Evolutionary conservation across 73 alveolate genomes (phyloP), one percentile per base, ranked within the genome.

Genomic region (Uronychia binucleata): DNA sequence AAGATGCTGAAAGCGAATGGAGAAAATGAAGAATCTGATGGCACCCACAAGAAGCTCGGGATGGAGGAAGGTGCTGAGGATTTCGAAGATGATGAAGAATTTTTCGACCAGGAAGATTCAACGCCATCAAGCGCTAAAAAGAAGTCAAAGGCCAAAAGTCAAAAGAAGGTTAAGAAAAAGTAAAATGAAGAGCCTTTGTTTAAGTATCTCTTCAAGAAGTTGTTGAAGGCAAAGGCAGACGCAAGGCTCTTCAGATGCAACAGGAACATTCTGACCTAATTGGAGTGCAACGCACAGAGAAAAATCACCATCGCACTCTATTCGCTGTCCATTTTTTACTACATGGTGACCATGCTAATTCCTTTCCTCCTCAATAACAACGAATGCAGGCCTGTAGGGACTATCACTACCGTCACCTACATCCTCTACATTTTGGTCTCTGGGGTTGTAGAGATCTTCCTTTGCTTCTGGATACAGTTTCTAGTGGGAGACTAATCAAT

Each of bases 221-320:
- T 28, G 74, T 26, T 58, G 74, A 13, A 67, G 78, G 34, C 14
- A 75, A 75, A 78, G 31, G 78, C 77, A 1, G 83, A 78, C n/a
- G 87, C 92, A n/a, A 57, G 87, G 1, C 30, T 74, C 1, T 86
- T 86, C 74, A 86, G 75, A 32, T 86, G 92, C 59, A 78, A 77
- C 34, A 60, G 46, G 33, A 77, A 78, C 58, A 79, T 86, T 28
- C 75, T 86, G 31, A 31, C 87, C 33, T 31, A 57, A 1, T 79
- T 86, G 19, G 92, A 86, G 81, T 60, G 92, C 78, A 57, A 34
- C 1, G 35, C 85, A 28, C 60, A 86, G 33, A 35, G 77, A 33
- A 35, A 86, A 31, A 83, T 86, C 26, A 59, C 92, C 31, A 59
- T 83, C 0, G 60, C 81, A 28, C 81, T 86, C 28, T 86, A 86